Evolutionary conservation across 768 basidiomycete genomes (phyloP).

Genomic region (Podaxis pistillaris): DNA sequence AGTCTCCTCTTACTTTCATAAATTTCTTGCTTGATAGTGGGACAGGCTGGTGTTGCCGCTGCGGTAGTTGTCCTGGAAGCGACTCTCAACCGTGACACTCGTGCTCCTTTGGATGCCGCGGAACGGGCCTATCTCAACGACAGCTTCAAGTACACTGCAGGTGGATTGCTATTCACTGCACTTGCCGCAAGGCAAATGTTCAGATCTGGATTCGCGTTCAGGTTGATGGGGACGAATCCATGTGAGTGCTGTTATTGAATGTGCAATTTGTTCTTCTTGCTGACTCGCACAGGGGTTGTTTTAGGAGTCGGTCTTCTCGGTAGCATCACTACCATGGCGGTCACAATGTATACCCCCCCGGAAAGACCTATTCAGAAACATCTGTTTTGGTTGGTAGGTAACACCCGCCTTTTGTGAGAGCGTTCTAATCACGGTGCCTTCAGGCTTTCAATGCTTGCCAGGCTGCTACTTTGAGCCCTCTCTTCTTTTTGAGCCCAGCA

Average conservation of each 20-base stretch:
- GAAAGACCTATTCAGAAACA: constrained; percentile 78
- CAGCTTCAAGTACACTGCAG: constrained; percentile 82
- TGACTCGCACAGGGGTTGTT: constrained; percentile 61
- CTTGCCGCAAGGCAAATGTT: constrained; percentile 79
- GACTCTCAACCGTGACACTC: constrained; percentile 76
- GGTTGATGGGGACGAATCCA: constrained; percentile 82
- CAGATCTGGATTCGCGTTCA: constrained; percentile 61
- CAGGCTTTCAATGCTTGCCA: constrained; percentile 86
- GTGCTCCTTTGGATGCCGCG: constrained; percentile 56
- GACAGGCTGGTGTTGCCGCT: constrained; percentile 70
- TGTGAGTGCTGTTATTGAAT: constrained; percentile 43
- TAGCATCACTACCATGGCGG: constrained; percentile 84
- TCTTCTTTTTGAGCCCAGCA: constrained; percentile 88
- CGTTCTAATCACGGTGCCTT: not conserved
- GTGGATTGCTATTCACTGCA: constrained; percentile 74
- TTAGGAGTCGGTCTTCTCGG: constrained; percentile 79
- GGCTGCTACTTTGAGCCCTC: constrained; percentile 79
- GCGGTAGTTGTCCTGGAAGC: constrained; percentile 61
- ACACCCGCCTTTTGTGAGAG: not conserved
- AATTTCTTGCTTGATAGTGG: not conserved
- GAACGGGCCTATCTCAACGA: constrained; percentile 75
- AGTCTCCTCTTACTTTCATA: not conserved
- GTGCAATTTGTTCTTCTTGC: not conserved
- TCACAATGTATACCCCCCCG: constrained; percentile 73
- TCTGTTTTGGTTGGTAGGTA: constrained; percentile 72